Evolutionary conservation across 371 early-diverging fungal genomes (phyloP).

Genomic region (Lichtheimia ornata): DNA sequence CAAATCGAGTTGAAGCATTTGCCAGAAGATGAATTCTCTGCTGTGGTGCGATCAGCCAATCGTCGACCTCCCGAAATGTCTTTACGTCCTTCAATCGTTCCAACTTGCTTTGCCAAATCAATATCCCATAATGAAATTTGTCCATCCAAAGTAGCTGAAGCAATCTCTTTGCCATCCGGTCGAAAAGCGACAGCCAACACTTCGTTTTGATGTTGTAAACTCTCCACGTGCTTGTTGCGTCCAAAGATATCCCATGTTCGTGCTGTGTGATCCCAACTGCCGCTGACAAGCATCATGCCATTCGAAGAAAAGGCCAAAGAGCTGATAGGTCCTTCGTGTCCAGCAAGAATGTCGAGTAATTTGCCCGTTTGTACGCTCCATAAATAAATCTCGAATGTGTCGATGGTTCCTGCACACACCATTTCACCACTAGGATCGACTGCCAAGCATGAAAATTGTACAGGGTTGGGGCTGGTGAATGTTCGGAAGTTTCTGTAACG

Average conservation of each 20-base stretch:
- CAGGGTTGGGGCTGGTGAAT: conserved; percentile 94
- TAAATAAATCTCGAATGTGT: conserved; percentile 94
- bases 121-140: conserved; percentile 92
- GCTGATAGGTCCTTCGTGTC: conserved; percentile 93
- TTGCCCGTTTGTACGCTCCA: conserved; percentile 98
- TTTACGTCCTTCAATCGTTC: conserved; percentile 87
- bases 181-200: conserved; percentile 89
- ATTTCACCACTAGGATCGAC: conserved; percentile 97
- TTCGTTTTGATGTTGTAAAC: conserved; percentile 80
- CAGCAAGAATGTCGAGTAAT: conserved; percentile 90
- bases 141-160: conserved; percentile 90
- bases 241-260: conserved; percentile 95
- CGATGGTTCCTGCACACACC: conserved; percentile 93
- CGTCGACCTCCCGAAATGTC: conserved; percentile 93
- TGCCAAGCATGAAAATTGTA: conserved; percentile 91
- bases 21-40: conserved; percentile 82
- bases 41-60: conserved; percentile 64
- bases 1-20: conserved; percentile 91
- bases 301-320: conserved; percentile 85
- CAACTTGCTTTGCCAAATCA: conserved; percentile 64
- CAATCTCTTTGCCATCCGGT: conserved; percentile 89
- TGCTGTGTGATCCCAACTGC: conserved; percentile 95
- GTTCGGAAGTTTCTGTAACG: conserved; percentile 98
- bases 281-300: conserved; percentile 74
- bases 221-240: conserved; percentile 78